phyloP scores from a whole-genome alignment of 176 grass and related monocot species.

The Aegilops umbellulata region DNA sequence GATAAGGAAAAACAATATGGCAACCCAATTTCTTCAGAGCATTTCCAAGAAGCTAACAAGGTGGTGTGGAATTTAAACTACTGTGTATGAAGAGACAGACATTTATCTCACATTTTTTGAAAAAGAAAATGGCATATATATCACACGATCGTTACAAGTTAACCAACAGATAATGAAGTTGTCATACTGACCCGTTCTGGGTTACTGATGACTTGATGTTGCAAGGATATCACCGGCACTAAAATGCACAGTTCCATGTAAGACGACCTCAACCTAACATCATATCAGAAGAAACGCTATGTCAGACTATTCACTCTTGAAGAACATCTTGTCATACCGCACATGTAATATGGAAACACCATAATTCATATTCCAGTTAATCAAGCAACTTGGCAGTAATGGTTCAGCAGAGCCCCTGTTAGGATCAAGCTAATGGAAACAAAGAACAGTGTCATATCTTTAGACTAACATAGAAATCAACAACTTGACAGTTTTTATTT shows the following conservation, averaged over 20 bases:
- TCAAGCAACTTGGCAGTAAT: too few relatives aligned
- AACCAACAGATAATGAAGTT: conserved; percentile 16
- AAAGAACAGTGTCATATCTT: too few relatives aligned
- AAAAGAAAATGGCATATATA: not conserved
- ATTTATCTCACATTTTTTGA: too few relatives aligned
- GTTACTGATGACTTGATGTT: conserved; percentile 51
- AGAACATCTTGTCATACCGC: not conserved
- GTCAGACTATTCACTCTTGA: not conserved
- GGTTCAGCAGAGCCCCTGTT: too few relatives aligned
- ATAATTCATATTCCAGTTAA: too few relatives aligned
- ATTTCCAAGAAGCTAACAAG: conserved; percentile 78
- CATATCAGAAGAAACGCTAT: not conserved
- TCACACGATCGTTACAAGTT: conserved; percentile 5
- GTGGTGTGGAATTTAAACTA: conserved; percentile 6
- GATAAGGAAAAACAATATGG: conserved; percentile 8
- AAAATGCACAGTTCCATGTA: conserved; percentile 99
- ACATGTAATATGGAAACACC: not conserved
- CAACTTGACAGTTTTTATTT: too few relatives aligned
- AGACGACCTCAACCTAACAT: conserved; percentile 76
- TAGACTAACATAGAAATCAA: too few relatives aligned
- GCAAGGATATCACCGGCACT: conserved; percentile 67
- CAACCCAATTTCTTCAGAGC: conserved; percentile 87
- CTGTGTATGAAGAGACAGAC: too few relatives aligned
- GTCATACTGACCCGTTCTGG: conserved; percentile 49
- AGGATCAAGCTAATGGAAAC: too few relatives aligned